phyloP scores from a whole-genome alignment of 768 basidiomycete genomes.

The Pholiota microspora region DNA sequence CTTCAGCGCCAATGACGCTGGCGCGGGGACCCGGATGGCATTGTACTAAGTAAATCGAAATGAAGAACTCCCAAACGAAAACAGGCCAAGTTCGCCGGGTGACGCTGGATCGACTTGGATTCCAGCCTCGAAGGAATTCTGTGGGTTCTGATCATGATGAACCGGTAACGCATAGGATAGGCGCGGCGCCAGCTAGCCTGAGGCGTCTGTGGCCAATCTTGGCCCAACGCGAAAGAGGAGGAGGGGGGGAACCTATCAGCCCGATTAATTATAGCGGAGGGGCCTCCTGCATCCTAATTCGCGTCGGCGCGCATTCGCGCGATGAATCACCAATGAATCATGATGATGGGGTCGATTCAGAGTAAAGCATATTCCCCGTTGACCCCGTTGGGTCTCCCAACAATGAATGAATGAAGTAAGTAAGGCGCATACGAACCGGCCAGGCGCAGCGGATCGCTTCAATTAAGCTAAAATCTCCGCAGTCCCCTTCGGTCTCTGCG shows the following conservation, averaged over 20 bases:
- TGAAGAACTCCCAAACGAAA: no score
- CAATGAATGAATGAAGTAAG: not conserved
- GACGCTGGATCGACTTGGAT: no score
- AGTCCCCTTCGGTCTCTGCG: not conserved
- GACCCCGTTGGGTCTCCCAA: no score
- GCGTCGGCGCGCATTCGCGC: not conserved
- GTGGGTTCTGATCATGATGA: not conserved
- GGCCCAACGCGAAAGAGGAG: not conserved
- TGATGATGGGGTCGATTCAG: not conserved
- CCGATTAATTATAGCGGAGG: not conserved
- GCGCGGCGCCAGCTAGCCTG: no score
- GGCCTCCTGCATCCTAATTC: not conserved
- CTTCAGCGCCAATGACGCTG: no score
- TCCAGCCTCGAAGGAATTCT: not conserved
- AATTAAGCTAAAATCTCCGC: conserved; percentile 23
- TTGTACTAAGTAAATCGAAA: no score
- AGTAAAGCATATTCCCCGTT: conserved; percentile 1
- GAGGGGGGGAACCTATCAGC: not conserved
- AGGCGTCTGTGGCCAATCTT: no score
- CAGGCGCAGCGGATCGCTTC: conserved; percentile 24
- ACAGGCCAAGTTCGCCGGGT: no score
- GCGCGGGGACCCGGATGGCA: no score
- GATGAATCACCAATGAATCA: not conserved
- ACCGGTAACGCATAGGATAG: not conserved
- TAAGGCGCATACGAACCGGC: no score